Evolutionary conservation across 1,139 yeast genomes (phyloP).

Genomic region (Wickerhamomyces sp.): DNA sequence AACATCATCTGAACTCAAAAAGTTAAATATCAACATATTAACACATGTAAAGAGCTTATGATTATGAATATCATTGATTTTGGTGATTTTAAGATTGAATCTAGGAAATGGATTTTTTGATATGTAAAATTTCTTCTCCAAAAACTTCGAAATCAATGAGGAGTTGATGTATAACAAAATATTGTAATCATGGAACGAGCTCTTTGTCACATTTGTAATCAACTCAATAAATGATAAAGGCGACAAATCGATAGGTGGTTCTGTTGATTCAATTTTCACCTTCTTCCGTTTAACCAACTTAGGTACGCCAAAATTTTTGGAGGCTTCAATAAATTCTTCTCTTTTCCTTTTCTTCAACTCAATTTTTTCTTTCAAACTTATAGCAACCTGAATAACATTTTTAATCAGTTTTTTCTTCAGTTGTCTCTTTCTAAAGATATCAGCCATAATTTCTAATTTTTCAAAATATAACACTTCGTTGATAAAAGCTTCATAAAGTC

Average conservation of each 20-base stretch:
- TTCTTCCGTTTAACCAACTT: constrained; percentile 22
- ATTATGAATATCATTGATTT: constrained; percentile 11
- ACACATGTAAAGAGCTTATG: constrained; percentile 21
- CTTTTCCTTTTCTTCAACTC: constrained; percentile 32
- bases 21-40: constrained; percentile 32
- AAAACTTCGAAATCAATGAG: constrained; percentile 16
- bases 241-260: constrained; percentile 12
- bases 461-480: constrained; percentile 47
- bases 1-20: constrained; percentile 29
- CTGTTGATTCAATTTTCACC: constrained; percentile 5
- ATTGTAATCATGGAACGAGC: constrained; percentile 22
- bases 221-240: constrained; percentile 17
- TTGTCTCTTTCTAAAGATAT: constrained; percentile 24
- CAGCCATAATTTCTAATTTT: constrained; percentile 41
- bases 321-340: constrained; percentile 38
- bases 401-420: constrained; percentile 28
- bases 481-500: constrained; percentile 55
- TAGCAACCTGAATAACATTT: constrained; percentile 28
- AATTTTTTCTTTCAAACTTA: constrained; percentile 23
- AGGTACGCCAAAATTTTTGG: constrained; percentile 33
- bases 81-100: constrained; percentile 7
- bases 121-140: constrained; percentile 16
- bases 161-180: constrained; percentile 20
- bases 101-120: constrained; percentile 1
- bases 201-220: constrained; percentile 11